Base-by-base conservation (phyloP, 768 basidiomycete species). In the Pleurotus giganteus region DNA sequence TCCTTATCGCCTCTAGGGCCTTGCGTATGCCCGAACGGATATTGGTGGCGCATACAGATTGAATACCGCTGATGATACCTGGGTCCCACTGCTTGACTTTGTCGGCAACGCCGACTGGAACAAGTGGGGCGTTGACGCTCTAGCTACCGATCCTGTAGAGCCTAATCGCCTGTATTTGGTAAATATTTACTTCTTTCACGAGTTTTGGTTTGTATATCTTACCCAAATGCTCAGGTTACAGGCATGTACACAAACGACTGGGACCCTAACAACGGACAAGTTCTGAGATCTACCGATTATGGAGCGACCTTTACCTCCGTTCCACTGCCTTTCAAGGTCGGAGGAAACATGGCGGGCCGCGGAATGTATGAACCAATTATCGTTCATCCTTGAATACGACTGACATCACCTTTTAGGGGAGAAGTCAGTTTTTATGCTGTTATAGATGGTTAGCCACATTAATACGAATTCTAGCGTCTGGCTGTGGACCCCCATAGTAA, bases 291-390 rank as follows among this genome's bases (percentile, higher is more conserved):
- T 21, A 76, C 72, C 4, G 78, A 87, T 61, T 72, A 75, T 53
- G 84, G 85, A 11, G 63, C 72, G 19, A 82, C 81, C 0, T 87
- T 78, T 62, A 79, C 74, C 1, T 58, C 74, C 2, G 77, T 81
- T 4, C 60, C 65, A 6, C 67, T 88, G 0, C 79, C 84, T 0
- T 86, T 86, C 75, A 87, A 87, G 58, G 78, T 85, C 31, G 83
- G 85, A 24, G 83, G 83, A 4, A 84, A 85, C 63, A 84, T 84
- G 83, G 83, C 83, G 32, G 84, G 83, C 45, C 81, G 84, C 63
- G 85, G 83, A 61, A 78, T 84, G 77, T 77, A 58, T 66, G 69
- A 63, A n/a, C 36, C n/a, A 34, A 36, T 32, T 1, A 56, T 13
- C 23, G 31, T 37, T 44, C n/a, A 36, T 19, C 36, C 28, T 55